Base-by-base conservation (phyloP, 2,329 filamentous ascomycete species). In the Helotiales sp. region DNA sequence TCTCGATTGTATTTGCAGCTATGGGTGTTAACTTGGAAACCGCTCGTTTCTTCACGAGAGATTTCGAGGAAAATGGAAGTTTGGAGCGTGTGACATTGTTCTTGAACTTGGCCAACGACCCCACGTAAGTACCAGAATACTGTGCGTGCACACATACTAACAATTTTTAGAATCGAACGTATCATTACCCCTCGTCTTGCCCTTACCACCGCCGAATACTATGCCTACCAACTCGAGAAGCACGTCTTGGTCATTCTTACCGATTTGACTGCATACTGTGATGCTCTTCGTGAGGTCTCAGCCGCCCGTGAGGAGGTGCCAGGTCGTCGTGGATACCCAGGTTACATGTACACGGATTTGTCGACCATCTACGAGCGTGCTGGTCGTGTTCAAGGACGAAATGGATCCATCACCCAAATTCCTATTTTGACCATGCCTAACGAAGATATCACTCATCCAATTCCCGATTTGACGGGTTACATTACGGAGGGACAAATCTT, bases 281-380 rank as follows among this genome's bases (percentile, higher is more conserved):
- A 99, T 81, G 96, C 96, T 73, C 91, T 99, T 72, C 96, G 96
- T 88, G 96, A 99, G 83, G 96, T 99, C 60, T 99, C 96, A 15
- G 95, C 96, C 63, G 96, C 96, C 62, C 89, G 96, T 84, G 96
- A 99, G 87, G 96, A 99, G 89, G 96, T 99, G 50, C 96, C 96
- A 47, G 96, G 96, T 86, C 95, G 96, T 81, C 95, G 96, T 89
- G 96, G 96, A 87, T 99, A 96, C 85, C 96, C 96, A 63, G 96
- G 96, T 92, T 99, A 99, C 87, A 99, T 99, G 96, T 99, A 99
- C 86, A 99, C 96, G 75, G 96, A 99, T 89, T 92, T 99, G 89
- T 97, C 96, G 68, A 99, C 96, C 78, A 97, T 99, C 77, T 99
- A 99, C 86, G 96, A 99, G 84, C 94, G 96, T 84, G 96, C 96